Evolutionary conservation across 306 rosid species (phyloP).

Genomic region (Amphicarpaea edgeworthii): DNA sequence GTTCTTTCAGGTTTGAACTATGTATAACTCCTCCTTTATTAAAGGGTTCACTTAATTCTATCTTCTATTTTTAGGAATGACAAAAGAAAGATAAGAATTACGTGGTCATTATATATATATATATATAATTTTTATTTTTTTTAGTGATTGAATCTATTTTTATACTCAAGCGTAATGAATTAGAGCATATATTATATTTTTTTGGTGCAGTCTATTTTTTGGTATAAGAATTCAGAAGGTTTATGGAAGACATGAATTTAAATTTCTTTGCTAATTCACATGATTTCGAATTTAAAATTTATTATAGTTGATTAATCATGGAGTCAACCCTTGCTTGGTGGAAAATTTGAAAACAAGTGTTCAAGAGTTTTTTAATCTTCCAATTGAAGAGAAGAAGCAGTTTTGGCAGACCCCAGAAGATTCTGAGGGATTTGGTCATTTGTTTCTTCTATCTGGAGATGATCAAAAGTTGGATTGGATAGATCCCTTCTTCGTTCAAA

Average conservation of each 20-base stretch:
- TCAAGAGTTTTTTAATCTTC: conserved; percentile 31
- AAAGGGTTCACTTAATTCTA: neutral
- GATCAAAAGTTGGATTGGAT: conserved; percentile 43
- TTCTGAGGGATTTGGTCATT: conserved; percentile 32
- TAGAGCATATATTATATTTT: too few relatives aligned
- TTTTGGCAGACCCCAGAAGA: conserved; percentile 34
- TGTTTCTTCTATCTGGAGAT: conserved; percentile 37
- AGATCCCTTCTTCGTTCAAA: neutral
- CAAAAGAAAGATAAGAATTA: too few relatives aligned
- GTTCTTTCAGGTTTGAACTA: too few relatives aligned
- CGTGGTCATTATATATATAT: too few relatives aligned
- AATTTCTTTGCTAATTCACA: neutral
- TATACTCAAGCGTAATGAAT: neutral
- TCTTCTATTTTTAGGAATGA: too few relatives aligned
- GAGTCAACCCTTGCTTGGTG: conserved; percentile 21
- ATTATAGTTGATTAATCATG: conserved; percentile 37
- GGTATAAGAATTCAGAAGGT: too few relatives aligned
- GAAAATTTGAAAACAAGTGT: conserved; percentile 14
- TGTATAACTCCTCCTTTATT: neutral
- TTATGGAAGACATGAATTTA: neutral
- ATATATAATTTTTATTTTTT: too few relatives aligned
- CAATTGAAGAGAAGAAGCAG: conserved; percentile 29
- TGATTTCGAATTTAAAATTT: neutral
- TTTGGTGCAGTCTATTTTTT: too few relatives aligned
- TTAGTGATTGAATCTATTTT: neutral